Conservation (phyloP, 2,329 filamentous ascomycete genomes). For the Conoideocrella luteorostrata region DNA sequence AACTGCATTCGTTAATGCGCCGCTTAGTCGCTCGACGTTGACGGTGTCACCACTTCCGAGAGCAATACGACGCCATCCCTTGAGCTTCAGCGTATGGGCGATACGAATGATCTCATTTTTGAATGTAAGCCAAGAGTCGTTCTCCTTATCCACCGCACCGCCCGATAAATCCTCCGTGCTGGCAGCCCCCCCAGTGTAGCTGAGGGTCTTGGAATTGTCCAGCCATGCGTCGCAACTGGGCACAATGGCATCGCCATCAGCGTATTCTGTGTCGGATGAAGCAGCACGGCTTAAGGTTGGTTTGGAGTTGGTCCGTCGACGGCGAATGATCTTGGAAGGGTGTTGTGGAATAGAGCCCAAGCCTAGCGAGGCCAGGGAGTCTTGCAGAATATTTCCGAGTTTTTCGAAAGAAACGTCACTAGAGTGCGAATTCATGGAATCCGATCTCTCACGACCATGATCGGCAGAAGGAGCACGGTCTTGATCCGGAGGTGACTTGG, state of each 20-base stretch:
- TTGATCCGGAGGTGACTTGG: constrained; percentile 27
- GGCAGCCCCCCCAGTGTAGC: constrained; percentile 53
- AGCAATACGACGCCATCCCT: constrained; percentile 83
- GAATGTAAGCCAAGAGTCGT: constrained; percentile 75
- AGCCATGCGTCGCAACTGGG: constrained; percentile 78
- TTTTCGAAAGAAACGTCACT: constrained; percentile 70
- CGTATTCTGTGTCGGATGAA: constrained; percentile 80
- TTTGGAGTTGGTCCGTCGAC: constrained; percentile 30
- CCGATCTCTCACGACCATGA: constrained; percentile 30
- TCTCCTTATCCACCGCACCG: constrained; percentile 55
- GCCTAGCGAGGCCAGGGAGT: constrained; percentile 52
- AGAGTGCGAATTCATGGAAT: constrained; percentile 59
- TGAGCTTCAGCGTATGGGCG: constrained; percentile 79
- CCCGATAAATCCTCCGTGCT: constrained; percentile 37
- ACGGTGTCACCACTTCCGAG: constrained; percentile 63
- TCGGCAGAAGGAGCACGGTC: constrained; percentile 13
- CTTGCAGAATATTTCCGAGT: constrained; percentile 72
- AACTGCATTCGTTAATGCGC: constrained; percentile 91
- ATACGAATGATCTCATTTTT: constrained; percentile 89
- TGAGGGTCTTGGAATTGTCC: constrained; percentile 85
- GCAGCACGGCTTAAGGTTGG: constrained; percentile 38
- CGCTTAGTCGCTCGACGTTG: constrained; percentile 71
- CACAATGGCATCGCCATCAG: constrained; percentile 75
- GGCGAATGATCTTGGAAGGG: constrained; percentile 34
- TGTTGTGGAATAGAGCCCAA: constrained; percentile 39